Base-by-base conservation (phyloP, 306 rosid species). In the Malus asiatica region DNA sequence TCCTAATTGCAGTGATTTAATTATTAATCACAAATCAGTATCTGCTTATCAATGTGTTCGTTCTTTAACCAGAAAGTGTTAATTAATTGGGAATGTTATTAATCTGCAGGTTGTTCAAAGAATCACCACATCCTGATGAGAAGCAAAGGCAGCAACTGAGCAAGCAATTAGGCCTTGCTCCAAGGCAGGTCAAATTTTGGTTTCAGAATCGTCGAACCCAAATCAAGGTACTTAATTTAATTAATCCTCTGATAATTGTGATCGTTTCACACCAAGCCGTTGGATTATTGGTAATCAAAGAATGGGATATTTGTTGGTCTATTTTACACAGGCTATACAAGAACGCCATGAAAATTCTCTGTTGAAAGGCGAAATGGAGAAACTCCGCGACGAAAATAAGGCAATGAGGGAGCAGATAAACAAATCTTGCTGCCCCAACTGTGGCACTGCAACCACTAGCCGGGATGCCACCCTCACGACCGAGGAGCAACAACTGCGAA, bases 141-240 rank as follows among this genome's bases (percentile, higher is more conserved):
- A 96, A 92, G 79, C 99, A 96, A 75, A 92, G 99, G 75, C 99
- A 93, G 70, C 98, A 92, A 42, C 90, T 96, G 1, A 93, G 98
- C 89, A 96, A 93, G 84, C 90, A 87, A 80, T 55, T 96, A 79
- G 99, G 99, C 69, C 97, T 96, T 68, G 95, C 97, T 71, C 93
- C 99, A 0, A 82, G 98, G 51, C 99, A 96, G 79, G 98, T 96
- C 88, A 96, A 96, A 84, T 96, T 96, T 75, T 96, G 99, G 99
- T 96, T 96, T 79, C 99, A 96, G 81, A 96, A 96, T 81, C 97
- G 99, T 78, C 89, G 99, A 74, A 96, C 99, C 80, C 99, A 96
- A 83, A 92, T 96, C 82, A 96, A 96, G 95, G 99, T 90, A 75
- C 18, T 14, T 19, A 6, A 7, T 29, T 32, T 38, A n/a, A 42